Evolutionary conservation across 1,139 yeast genomes (phyloP).

Genomic region (Citeromyces siamensis): DNA sequence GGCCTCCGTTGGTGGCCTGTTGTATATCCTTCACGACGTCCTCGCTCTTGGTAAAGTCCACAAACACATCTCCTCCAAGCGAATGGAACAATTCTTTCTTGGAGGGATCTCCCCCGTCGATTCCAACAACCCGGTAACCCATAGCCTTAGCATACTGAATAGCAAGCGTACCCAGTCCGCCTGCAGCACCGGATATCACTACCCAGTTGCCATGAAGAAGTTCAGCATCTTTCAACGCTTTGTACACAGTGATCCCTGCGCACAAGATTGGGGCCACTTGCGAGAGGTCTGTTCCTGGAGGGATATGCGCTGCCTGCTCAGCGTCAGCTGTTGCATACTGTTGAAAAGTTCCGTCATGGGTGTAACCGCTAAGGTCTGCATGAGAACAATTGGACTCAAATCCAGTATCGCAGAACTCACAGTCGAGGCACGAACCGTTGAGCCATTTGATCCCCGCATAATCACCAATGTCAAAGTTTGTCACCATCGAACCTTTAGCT

Average conservation of each 20-base stretch:
- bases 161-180: conserved; percentile 70
- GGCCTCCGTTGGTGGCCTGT: conserved; percentile 55
- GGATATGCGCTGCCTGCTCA: conserved; percentile 61
- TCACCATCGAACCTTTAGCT: conserved; percentile 53
- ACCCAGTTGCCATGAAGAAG: conserved; percentile 63
- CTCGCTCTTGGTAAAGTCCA: conserved; percentile 49
- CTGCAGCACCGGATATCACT: conserved; percentile 69
- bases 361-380: conserved; percentile 65
- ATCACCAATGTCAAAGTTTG: conserved; percentile 59
- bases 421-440: conserved; percentile 57
- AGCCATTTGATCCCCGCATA: conserved; percentile 68
- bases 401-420: conserved; percentile 57
- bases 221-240: conserved; percentile 62
- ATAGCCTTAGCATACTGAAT: conserved; percentile 64
- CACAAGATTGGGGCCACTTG: conserved; percentile 61
- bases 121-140: conserved; percentile 66
- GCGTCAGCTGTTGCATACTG: conserved; percentile 76
- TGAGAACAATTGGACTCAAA: conserved; percentile 55
- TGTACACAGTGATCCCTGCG: conserved; percentile 76
- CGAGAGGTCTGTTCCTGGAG: conserved; percentile 55
- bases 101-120: conserved; percentile 57
- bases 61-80: conserved; percentile 56
- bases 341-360: conserved; percentile 75
- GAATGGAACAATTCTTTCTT: conserved; percentile 42
- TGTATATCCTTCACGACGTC: conserved; percentile 44